Base-by-base conservation (phyloP, 805 yeast species). In the Pichia scutulata region DNA sequence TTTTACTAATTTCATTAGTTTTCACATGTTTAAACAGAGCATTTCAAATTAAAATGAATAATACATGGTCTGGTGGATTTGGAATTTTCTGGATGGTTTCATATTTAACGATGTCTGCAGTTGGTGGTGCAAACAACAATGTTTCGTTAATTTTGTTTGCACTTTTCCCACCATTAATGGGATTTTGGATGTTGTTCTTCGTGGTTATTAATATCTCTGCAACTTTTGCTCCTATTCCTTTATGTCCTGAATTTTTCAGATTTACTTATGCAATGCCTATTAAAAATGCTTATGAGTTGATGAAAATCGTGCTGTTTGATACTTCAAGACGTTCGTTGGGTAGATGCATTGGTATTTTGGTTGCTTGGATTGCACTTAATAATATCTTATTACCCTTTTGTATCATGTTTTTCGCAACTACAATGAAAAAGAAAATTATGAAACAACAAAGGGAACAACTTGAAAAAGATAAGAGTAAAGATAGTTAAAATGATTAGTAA, bases 121-220 rank as follows among this genome's bases (percentile, higher is more conserved):
- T 85, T 36, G 95, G 95, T 52, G 78, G 84, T 42, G 81, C 84
- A 28, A 84, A 82, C 60, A 93, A 86, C 65, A 78, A 82, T 54
- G 67, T 76, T 57, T 80, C 81, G 0, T 61, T 80, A 63, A 30
- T 84, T 7, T 61, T 76, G 8, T 68, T 82, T 44, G 65, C 80
- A 7, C 50, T 70, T 16, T 72, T 73, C 46, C 92, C 93, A 0
- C 88, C 89, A 26, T 57, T 75, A 48, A 56, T 83, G 45, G 89
- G 90, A 0, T 77, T 84, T 58, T 84, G 90, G 89, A 61, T 86
- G 58, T 69, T 85, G 55, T 72, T 77, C 52, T 85, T 86, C 78
- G 89, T 85, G 52, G 74, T 86, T 52, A 43, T 74, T 30, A 86
- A 86, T 61, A 80, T 84, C 47, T 69, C 89, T 2, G 82, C 89